phyloP scores from a whole-genome alignment of 768 basidiomycete genomes.

The Boletus subcaerulescens region DNA sequence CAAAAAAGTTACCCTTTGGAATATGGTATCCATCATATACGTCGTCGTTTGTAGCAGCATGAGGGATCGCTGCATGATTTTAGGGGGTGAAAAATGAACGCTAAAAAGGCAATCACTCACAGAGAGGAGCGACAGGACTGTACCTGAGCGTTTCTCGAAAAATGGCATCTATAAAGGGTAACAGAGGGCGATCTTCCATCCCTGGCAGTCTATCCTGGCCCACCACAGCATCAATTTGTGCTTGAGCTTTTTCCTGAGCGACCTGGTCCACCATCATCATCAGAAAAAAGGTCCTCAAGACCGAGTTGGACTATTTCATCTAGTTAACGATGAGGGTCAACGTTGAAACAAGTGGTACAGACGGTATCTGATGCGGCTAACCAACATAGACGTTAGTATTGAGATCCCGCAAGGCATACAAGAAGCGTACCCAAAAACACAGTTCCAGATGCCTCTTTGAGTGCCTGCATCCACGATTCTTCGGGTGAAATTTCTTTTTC shows the following conservation, averaged over 20 bases:
- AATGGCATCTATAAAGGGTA: background rate
- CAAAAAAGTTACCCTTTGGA: constrained; percentile 31
- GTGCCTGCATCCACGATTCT: background rate
- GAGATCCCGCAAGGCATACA: background rate
- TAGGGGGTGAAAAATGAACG: background rate
- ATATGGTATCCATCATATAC: constrained; percentile 40
- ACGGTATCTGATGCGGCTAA: background rate
- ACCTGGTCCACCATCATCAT: background rate
- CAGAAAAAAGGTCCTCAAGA: background rate
- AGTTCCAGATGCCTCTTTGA: background rate
- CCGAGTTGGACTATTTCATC: background rate
- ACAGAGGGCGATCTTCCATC: background rate
- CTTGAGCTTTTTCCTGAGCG: background rate
- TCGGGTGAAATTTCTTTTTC: background rate
- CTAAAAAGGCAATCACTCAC: background rate
- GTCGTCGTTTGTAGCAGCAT: background rate
- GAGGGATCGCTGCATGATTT: background rate
- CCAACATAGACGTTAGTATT: background rate
- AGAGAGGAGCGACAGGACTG: background rate
- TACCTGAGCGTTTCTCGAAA: background rate
- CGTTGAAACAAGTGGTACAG: background rate
- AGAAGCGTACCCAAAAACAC: background rate
- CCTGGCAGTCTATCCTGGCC: background rate
- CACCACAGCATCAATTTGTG: background rate
- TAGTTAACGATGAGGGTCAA: background rate